These are phyloP conservation scores for Ocimum tenuiflorum DNA, from an alignment of 257 asterid genomes.

Conservation along the genomic window DNA sequence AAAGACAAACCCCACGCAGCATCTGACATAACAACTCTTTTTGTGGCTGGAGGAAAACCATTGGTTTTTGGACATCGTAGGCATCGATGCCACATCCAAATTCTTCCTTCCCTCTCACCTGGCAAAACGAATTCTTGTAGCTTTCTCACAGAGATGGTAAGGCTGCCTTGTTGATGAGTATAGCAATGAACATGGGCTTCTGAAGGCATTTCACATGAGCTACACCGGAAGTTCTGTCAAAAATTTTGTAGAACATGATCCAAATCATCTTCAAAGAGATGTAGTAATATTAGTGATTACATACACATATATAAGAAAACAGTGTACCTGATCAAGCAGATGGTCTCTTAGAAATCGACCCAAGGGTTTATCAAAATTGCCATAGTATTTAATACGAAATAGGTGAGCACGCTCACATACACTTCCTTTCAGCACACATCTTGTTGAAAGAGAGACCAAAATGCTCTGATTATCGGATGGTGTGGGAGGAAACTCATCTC, in stretches of 20 bases:
- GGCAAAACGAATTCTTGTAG: conserved; percentile 46
- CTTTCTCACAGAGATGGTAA: conserved; percentile 60
- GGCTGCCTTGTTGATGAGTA: conserved; percentile 73
- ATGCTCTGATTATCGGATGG: conserved; percentile 71
- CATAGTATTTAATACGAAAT: conserved; percentile 65
- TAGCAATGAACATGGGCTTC: conserved; percentile 74
- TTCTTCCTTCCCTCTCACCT: conserved; percentile 60
- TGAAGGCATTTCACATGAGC: conserved; percentile 63
- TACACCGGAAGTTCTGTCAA: conserved; percentile 50
- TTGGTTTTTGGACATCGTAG: conserved; percentile 60
- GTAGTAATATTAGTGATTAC: not conserved
- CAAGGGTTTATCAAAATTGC: conserved; percentile 65
- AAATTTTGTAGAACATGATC: conserved; percentile 10
- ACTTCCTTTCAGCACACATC: conserved; percentile 60
- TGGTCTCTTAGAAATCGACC: conserved; percentile 62
- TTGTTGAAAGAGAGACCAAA: conserved; percentile 66
- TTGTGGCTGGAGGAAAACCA: conserved; percentile 65
- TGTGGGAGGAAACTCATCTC: conserved; percentile 57
- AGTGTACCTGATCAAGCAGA: conserved; percentile 61
- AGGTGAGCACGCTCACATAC: conserved; percentile 80
- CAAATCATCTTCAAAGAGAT: conserved; percentile 7
- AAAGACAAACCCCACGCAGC: conserved; percentile 78
- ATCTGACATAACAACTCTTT: conserved; percentile 64
- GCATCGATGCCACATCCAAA: conserved; percentile 94
- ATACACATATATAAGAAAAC: conserved; percentile 1